Percentiles rank a stretch among this genome's conserved stretches.
Evolutionary conservation across 805 yeast species (phyloP).

Genomic region (Tetrapisispora pingtungensis): DNA sequence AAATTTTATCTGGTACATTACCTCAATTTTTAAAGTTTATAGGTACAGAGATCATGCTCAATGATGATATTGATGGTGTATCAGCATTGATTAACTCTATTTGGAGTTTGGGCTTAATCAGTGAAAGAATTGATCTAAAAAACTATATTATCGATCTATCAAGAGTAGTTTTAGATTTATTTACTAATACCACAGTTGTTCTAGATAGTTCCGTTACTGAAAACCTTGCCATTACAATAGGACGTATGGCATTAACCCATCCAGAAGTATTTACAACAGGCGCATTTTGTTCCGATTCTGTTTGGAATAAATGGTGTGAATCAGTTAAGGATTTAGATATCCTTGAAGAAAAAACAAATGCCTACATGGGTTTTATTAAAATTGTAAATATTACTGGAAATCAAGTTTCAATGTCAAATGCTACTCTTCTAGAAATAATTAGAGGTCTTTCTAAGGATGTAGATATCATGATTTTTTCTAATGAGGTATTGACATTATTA

Average conservation of each 20-base stretch:
- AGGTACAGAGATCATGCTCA: conserved; percentile 52
- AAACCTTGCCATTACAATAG: conserved; percentile 82
- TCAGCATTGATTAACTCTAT: conserved; percentile 53
- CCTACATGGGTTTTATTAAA: conserved; percentile 75
- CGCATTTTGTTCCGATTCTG: conserved; percentile 25
- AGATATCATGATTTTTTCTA: conserved; percentile 22
- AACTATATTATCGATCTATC: conserved; percentile 25
- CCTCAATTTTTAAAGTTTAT: conserved; percentile 49
- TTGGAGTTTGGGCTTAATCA: conserved; percentile 88
- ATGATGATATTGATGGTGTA: conserved; percentile 27
- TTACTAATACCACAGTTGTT: conserved; percentile 18
- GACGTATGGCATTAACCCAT: conserved; percentile 62
- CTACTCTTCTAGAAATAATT: conserved; percentile 19
- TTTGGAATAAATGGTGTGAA: conserved; percentile 60
- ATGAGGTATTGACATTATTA: conserved; percentile 22
- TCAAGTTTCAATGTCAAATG: conserved; percentile 12
- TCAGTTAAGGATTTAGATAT: conserved; percentile 59
- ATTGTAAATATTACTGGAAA: conserved; percentile 34
- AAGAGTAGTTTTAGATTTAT: conserved; percentile 21
- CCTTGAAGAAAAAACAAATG: conserved; percentile 79
- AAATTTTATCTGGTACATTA: conserved; percentile 28
- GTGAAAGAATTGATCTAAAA: conserved; percentile 39
- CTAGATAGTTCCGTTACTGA: conserved; percentile 50
- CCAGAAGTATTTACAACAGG: conserved; percentile 51
- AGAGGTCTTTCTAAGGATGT: conserved; percentile 23